These are phyloP conservation scores for Trametes elegans DNA, from an alignment of 768 basidiomycete species.

Conservation along the genomic window DNA sequence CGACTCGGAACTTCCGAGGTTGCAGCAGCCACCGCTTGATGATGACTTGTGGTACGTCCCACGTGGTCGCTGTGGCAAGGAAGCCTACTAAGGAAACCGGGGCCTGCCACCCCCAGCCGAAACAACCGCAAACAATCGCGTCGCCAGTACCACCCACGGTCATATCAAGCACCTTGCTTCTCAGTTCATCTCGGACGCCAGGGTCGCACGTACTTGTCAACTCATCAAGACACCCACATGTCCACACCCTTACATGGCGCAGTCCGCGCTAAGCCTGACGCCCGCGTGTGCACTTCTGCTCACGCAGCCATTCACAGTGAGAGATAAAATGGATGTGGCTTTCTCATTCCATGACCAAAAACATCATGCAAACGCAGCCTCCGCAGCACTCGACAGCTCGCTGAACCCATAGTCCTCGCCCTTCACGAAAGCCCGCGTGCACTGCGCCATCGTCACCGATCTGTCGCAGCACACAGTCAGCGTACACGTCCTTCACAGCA, in stretches of 20 bases:
- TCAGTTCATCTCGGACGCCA: too few species aligned
- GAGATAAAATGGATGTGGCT: neutral
- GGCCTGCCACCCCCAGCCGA: too few species aligned
- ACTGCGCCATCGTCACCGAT: slow-evolving; percentile 96
- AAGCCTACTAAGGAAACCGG: too few species aligned
- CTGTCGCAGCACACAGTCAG: slow-evolving; percentile 36
- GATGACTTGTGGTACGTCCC: neutral
- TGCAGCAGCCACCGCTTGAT: neutral
- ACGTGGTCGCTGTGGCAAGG: too few species aligned
- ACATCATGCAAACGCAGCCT: slow-evolving; percentile 44
- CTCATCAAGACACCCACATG: too few species aligned
- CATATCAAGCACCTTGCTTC: too few species aligned
- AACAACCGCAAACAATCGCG: too few species aligned
- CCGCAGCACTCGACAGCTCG: slow-evolving; percentile 42
- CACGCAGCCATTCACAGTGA: neutral
- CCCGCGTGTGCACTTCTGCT: neutral
- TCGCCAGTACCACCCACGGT: too few species aligned
- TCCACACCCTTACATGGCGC: too few species aligned
- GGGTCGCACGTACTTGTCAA: too few species aligned
- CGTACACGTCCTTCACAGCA: neutral
- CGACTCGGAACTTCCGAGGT: too few species aligned
- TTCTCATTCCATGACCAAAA: slow-evolving; percentile 17
- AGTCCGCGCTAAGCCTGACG: too few species aligned
- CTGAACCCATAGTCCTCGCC: slow-evolving; percentile 62
- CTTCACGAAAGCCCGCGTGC: slow-evolving; percentile 82